Conservation (phyloP, 2,329 filamentous ascomycete species). For the Penicillium sp. region DNA sequence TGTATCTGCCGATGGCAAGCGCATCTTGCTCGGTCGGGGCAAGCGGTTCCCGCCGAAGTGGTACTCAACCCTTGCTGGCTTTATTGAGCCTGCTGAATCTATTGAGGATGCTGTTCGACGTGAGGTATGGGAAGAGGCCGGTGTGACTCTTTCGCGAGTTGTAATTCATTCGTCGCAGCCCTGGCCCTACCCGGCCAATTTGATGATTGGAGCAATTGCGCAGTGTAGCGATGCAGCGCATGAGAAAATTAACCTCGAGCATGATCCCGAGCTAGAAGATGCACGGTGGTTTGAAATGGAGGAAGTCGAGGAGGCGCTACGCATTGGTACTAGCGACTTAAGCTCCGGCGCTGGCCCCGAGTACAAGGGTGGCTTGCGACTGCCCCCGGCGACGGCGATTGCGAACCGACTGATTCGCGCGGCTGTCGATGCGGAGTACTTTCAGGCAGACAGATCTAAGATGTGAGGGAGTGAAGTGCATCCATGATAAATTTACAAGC, state of each 20-base stretch:
- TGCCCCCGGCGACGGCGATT: slow-evolving; percentile 88
- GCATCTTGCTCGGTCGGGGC: slow-evolving; percentile 80
- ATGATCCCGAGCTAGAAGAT: slow-evolving; percentile 89
- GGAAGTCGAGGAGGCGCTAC: slow-evolving; percentile 76
- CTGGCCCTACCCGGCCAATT: slow-evolving; percentile 81
- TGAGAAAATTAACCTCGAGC: slow-evolving; percentile 78
- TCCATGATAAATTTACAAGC: not conserved
- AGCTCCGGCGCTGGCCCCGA: slow-evolving; percentile 66
- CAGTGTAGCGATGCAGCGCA: slow-evolving; percentile 76
- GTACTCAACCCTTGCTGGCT: slow-evolving; percentile 88
- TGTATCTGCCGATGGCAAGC: slow-evolving; percentile 75
- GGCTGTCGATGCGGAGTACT: slow-evolving; percentile 72
- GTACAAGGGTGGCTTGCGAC: slow-evolving; percentile 74
- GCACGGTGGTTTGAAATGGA: slow-evolving; percentile 86
- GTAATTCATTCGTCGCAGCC: slow-evolving; percentile 83
- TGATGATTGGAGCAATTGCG: slow-evolving; percentile 87
- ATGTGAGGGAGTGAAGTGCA: slow-evolving; percentile 31
- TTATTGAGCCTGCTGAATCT: slow-evolving; percentile 82
- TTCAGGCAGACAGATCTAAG: slow-evolving; percentile 59
- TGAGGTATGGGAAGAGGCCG: slow-evolving; percentile 85
- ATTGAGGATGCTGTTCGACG: slow-evolving; percentile 82
- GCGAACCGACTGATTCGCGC: slow-evolving; percentile 84
- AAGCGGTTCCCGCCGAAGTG: slow-evolving; percentile 81
- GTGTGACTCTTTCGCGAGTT: slow-evolving; percentile 74
- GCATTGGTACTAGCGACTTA: slow-evolving; percentile 67